Conservation (phyloP, 129 eudicot genomes). For the Ambrosia artemisiifolia region DNA sequence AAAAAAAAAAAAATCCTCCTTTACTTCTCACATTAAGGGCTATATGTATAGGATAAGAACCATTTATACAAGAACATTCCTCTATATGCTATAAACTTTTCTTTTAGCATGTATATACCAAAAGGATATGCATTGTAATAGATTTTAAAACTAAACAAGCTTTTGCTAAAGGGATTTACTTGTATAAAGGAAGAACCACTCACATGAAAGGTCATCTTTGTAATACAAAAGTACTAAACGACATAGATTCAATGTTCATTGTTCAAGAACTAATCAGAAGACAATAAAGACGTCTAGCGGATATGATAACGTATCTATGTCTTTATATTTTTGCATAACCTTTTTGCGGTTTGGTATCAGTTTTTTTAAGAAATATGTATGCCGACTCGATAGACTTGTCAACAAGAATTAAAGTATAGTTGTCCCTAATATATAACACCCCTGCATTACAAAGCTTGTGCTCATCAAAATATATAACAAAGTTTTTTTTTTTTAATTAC, state of each 20-base stretch:
- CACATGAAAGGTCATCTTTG: conserved; percentile 28
- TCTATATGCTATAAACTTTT: neutral
- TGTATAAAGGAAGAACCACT: conserved; percentile 23
- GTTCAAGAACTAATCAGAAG: neutral
- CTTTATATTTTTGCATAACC: neutral
- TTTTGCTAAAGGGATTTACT: conserved; percentile 19
- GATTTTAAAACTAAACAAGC: neutral
- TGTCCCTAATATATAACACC: neutral
- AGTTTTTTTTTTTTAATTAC: neutral
- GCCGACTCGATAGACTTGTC: neutral
- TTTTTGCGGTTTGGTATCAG: neutral
- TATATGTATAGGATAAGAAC: too few relatives aligned
- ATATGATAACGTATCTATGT: neutral
- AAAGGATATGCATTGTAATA: conserved; percentile 1
- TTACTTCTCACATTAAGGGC: too few relatives aligned
- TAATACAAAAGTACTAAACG: conserved; percentile 1
- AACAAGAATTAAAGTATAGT: neutral
- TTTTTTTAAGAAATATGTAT: neutral
- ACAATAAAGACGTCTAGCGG: neutral
- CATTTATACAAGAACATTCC: too few relatives aligned
- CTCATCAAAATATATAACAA: neutral
- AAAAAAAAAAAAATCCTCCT: too few relatives aligned
- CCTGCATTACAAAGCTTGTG: neutral
- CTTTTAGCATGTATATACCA: conserved; percentile 1
- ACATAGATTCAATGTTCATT: conserved; percentile 10